Evolutionary conservation across 176 grass and related monocot species (phyloP).

Genomic region (Triticum urartu): DNA sequence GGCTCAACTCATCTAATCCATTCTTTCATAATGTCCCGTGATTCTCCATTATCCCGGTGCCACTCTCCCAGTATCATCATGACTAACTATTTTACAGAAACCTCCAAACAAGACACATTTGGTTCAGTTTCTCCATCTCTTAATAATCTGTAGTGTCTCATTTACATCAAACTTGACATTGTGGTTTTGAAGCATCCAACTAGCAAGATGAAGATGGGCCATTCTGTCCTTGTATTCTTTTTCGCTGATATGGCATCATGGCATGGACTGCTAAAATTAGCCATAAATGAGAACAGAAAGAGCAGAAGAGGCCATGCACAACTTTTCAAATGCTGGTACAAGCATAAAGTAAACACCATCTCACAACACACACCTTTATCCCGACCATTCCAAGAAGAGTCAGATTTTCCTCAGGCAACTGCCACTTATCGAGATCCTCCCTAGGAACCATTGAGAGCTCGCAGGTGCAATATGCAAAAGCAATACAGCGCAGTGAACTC

Average conservation of each 20-base stretch:
- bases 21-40: too few relatives aligned
- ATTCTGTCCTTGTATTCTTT: background rate
- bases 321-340: background rate
- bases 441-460: slow-evolving; percentile 39
- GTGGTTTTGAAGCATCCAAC: background rate
- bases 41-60: too few relatives aligned
- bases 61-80: too few relatives aligned
- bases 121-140: background rate
- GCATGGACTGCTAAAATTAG: background rate
- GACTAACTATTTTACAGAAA: background rate
- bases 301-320: background rate
- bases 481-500: slow-evolving; percentile 56
- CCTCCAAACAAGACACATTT: background rate
- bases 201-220: background rate
- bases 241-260: background rate
- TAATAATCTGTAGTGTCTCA: background rate
- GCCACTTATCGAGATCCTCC: slow-evolving; percentile 49
- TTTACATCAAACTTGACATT: background rate
- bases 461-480: slow-evolving; percentile 53
- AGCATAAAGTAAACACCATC: background rate
- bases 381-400: slow-evolving; percentile 48
- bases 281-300: background rate
- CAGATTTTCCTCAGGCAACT: slow-evolving; percentile 52
- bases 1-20: too few relatives aligned
- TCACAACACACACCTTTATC: slow-evolving; percentile 40